phyloP scores from a whole-genome alignment of 1,284 basidiomycete genomes.

The Ustilago esculenta region DNA sequence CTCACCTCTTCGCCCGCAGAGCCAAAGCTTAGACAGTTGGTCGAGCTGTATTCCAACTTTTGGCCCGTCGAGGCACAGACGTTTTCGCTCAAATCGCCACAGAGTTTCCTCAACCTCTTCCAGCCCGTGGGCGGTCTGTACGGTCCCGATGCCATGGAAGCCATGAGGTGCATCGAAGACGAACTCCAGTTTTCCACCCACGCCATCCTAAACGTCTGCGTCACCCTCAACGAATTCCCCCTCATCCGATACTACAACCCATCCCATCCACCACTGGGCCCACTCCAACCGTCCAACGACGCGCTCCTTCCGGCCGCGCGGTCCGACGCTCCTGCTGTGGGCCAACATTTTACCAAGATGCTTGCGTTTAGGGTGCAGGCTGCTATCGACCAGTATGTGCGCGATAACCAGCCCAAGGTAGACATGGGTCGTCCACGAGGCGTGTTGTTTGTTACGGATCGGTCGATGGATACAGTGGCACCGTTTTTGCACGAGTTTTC shows the following conservation, averaged over 20 bases:
- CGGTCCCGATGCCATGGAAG: conserved; percentile 52
- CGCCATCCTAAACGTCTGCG: conserved; percentile 77
- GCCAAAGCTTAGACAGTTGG: conserved; percentile 60
- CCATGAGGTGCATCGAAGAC: conserved; percentile 56
- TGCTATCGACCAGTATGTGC: conserved; percentile 52
- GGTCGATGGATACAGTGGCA: conserved; percentile 89
- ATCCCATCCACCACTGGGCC: conserved; percentile 81
- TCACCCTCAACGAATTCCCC: conserved; percentile 91
- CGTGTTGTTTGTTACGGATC: conserved; percentile 90
- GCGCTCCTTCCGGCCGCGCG: conserved; percentile 22
- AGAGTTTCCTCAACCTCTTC: conserved; percentile 49
- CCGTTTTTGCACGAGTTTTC: conserved; percentile 97
- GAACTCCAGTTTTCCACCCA: conserved; percentile 62
- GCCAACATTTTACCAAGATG: conserved; percentile 60
- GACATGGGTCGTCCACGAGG: conserved; percentile 79
- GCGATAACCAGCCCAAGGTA: conserved; percentile 70
- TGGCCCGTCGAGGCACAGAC: conserved; percentile 60
- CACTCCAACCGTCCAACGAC: conserved; percentile 67
- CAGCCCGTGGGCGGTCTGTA: conserved; percentile 70
- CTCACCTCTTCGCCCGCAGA: conserved; percentile 63
- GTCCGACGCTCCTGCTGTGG: conserved; percentile 10
- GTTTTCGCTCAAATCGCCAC: conserved; percentile 61
- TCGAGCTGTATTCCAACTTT: conserved; percentile 64
- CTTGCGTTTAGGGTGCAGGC: conserved; percentile 57
- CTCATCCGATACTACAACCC: conserved; percentile 94